These are phyloP conservation scores for Xylariaceae sp. DNA, from an alignment of 2,329 filamentous ascomycete species.

Conservation along the genomic window DNA sequence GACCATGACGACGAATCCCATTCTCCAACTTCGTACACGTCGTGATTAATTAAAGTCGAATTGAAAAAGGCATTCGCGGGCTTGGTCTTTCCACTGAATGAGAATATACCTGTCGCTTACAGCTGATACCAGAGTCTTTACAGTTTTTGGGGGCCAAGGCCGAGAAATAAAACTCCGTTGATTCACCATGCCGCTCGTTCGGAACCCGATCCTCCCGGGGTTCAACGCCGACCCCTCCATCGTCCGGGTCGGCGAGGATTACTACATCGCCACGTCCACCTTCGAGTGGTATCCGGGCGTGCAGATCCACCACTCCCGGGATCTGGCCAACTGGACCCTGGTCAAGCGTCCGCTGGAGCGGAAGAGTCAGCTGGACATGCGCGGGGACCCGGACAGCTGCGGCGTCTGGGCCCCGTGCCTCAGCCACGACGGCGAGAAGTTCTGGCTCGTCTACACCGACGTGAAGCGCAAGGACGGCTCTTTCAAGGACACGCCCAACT, in stretches of 20 bases:
- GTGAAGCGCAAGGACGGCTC: slow-evolving; percentile 63
- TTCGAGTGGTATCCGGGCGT: slow-evolving; percentile 53
- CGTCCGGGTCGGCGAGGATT: slow-evolving; percentile 45
- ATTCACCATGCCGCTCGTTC: slow-evolving; percentile 39
- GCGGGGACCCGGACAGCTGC: slow-evolving; percentile 54
- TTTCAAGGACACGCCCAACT: slow-evolving; percentile 60
- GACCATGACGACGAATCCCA: background rate
- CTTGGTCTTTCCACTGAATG: too few relatives aligned
- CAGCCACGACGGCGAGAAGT: slow-evolving; percentile 53
- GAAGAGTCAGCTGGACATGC: slow-evolving; percentile 50
- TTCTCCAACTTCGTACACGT: background rate
- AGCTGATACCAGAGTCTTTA: too few relatives aligned
- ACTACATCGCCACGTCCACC: slow-evolving; percentile 51
- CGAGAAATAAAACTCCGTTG: background rate
- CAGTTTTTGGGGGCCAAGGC: too few relatives aligned
- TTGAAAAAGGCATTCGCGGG: too few relatives aligned
- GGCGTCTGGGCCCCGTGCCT: slow-evolving; percentile 62
- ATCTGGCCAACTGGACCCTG: slow-evolving; percentile 49
- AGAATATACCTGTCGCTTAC: too few relatives aligned
- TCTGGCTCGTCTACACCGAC: slow-evolving; percentile 61
- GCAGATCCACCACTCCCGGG: slow-evolving; percentile 49
- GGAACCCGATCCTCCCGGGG: slow-evolving; percentile 51
- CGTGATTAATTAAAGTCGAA: background rate
- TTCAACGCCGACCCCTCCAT: slow-evolving; percentile 54
- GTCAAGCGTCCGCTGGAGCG: slow-evolving; percentile 42